Conservation (phyloP, 352 stramenopile genomes). For the Pythium periplocum region DNA sequence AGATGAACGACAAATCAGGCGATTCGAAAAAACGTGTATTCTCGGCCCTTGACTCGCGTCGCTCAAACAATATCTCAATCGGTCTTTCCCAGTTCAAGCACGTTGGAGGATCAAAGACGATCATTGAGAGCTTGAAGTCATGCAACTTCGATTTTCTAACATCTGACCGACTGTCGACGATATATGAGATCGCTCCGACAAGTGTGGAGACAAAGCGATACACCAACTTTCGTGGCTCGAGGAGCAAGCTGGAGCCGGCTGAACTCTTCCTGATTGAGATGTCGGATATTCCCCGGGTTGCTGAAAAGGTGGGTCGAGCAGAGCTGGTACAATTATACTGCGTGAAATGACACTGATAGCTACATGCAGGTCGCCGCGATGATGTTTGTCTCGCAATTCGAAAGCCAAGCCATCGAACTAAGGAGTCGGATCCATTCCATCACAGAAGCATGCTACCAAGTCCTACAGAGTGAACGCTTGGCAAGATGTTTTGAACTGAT, state of each 20-base stretch:
- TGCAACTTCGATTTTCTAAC: constrained; percentile 68
- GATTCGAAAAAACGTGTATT: constrained; percentile 28
- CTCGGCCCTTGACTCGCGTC: constrained; percentile 59
- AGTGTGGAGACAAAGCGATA: constrained; percentile 67
- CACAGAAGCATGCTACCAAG: constrained; percentile 53
- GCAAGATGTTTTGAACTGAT: constrained; percentile 74
- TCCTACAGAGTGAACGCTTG: constrained; percentile 65
- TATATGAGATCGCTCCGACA: constrained; percentile 68
- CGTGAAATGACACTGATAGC: neutral
- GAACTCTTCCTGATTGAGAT: constrained; percentile 75
- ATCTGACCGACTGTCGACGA: constrained; percentile 42
- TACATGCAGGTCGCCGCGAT: constrained; percentile 52
- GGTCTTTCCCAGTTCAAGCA: constrained; percentile 71
- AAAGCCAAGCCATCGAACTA: constrained; percentile 51
- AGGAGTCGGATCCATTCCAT: constrained; percentile 37
- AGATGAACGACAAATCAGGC: neutral
- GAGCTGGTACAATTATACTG: too few relatives aligned
- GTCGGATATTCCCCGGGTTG: constrained; percentile 57
- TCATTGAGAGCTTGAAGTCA: constrained; percentile 35
- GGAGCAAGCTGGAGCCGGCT: constrained; percentile 36
- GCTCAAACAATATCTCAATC: constrained; percentile 81
- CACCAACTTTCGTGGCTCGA: constrained; percentile 51
- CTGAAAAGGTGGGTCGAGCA: constrained; percentile 45
- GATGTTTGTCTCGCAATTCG: constrained; percentile 62
- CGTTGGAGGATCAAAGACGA: constrained; percentile 34